phyloP scores from a whole-genome alignment of 805 yeast species.

The Starmerella kuoi region DNA sequence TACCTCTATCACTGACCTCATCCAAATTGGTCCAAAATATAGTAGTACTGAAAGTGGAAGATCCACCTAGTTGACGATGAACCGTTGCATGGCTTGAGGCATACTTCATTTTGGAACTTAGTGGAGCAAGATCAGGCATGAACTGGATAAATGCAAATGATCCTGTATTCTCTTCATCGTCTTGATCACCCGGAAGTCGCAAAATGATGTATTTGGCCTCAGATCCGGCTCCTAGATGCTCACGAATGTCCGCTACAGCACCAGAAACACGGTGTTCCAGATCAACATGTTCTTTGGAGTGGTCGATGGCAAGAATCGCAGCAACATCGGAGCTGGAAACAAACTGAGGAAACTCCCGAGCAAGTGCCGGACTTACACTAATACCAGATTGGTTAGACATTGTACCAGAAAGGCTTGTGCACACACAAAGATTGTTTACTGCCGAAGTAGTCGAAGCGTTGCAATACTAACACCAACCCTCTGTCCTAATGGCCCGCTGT shows the following conservation, averaged over 20 bases:
- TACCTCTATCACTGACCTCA: conserved; percentile 43
- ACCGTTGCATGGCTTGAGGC: conserved; percentile 80
- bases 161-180: conserved; percentile 15
- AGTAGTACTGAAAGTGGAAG: conserved; percentile 38
- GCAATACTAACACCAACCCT: no score
- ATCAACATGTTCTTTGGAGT: conserved; percentile 30
- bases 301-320: conserved; percentile 31
- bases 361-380: conserved; percentile 35
- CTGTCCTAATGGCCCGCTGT: no score
- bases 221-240: conserved; percentile 27
- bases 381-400: conserved; percentile 66
- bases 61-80: conserved; percentile 58
- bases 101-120: conserved; percentile 79
- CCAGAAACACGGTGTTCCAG: conserved; percentile 25
- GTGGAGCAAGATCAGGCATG: conserved; percentile 77
- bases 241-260: conserved; percentile 30
- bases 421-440: no score
- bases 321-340: conserved; percentile 30
- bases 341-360: conserved; percentile 36
- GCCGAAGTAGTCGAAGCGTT: no score
- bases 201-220: conserved; percentile 43
- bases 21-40: conserved; percentile 45
- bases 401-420: not conserved
- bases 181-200: conserved; percentile 18
- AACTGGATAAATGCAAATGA: conserved; percentile 56